Conservation (phyloP, 2,329 filamentous ascomycete genomes). For the Zymoseptoria crescenta region DNA sequence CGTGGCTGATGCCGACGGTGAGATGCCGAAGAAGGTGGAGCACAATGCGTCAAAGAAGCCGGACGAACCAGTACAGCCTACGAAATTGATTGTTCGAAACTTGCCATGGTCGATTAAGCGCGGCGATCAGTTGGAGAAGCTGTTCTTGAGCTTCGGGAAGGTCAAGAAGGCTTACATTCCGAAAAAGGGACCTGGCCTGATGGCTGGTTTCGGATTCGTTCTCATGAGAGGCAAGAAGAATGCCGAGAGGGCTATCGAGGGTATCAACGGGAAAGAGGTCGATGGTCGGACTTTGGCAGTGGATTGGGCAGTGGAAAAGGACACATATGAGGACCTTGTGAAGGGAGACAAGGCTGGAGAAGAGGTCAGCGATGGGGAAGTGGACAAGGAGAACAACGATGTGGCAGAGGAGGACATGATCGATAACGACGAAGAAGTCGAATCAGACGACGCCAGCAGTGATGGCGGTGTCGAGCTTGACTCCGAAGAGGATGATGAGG, state of each 20-base stretch:
- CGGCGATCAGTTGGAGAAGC: constrained; percentile 65
- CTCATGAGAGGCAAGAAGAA: constrained; percentile 82
- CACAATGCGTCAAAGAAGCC: constrained; percentile 64
- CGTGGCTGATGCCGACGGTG: constrained; percentile 34
- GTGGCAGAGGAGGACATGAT: constrained; percentile 37
- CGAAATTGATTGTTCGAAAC: constrained; percentile 85
- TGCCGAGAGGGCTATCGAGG: constrained; percentile 77
- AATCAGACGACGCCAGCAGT: constrained; percentile 32
- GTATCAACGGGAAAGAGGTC: constrained; percentile 80
- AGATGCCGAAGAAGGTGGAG: constrained; percentile 35
- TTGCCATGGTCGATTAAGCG: constrained; percentile 93
- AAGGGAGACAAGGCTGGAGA: constrained; percentile 24
- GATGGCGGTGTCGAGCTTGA: constrained; percentile 34
- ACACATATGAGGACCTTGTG: constrained; percentile 54
- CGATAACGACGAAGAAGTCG: constrained; percentile 35
- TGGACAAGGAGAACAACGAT: constrained; percentile 29
- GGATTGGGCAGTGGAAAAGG: constrained; percentile 93
- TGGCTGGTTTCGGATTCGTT: constrained; percentile 89
- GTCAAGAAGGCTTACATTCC: constrained; percentile 82
- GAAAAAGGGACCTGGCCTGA: constrained; percentile 57
- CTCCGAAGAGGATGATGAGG: constrained; percentile 35
- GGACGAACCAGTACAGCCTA: constrained; percentile 59
- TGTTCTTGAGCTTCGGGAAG: constrained; percentile 86
- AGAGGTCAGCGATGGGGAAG: constrained; percentile 11
- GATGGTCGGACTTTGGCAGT: constrained; percentile 85